Percentiles rank a stretch among this genome's conserved stretches.
Conservation (phyloP, 164 flowering plant genomes). For the Malania oleifera region DNA sequence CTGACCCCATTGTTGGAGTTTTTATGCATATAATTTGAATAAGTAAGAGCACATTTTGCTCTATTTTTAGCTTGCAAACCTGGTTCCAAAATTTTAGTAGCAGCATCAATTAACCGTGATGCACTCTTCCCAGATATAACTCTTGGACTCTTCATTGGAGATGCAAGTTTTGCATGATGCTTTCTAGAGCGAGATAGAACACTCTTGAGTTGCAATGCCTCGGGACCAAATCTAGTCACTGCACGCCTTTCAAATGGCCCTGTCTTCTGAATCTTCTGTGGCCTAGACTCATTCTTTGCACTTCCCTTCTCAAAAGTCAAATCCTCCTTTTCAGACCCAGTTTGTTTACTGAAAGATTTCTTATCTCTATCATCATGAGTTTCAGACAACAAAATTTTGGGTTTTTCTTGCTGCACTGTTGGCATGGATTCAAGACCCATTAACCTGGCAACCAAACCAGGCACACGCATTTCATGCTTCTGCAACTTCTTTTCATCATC, state of each 20-base stretch:
- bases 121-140: constrained; percentile 39
- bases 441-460: constrained; percentile 80
- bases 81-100: constrained; percentile 80
- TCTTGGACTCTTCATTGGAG: constrained; percentile 73
- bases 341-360: constrained; percentile 9
- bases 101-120: constrained; percentile 75
- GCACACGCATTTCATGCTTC: constrained; percentile 47
- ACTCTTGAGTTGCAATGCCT: constrained; percentile 61
- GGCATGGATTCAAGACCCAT: constrained; percentile 98
- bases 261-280: constrained; percentile 83
- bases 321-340: constrained; percentile 22
- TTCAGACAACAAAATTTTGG: constrained; percentile 23
- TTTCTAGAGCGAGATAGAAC: constrained; percentile 56
- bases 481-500: constrained; percentile 18
- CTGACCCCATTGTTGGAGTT: constrained; percentile 17
- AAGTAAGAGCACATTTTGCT: constrained; percentile 53
- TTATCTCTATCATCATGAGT: constrained; percentile 15
- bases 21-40: constrained; percentile 27
- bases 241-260: constrained; percentile 48
- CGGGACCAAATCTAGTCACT: constrained; percentile 59
- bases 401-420: constrained; percentile 22
- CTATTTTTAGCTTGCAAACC: constrained; percentile 65
- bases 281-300: constrained; percentile 50
- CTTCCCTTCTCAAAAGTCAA: constrained; percentile 29
- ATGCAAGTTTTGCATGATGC: constrained; percentile 54